Conservation (phyloP, 75 land plant genomes). For the Cunninghamia lanceolata region DNA sequence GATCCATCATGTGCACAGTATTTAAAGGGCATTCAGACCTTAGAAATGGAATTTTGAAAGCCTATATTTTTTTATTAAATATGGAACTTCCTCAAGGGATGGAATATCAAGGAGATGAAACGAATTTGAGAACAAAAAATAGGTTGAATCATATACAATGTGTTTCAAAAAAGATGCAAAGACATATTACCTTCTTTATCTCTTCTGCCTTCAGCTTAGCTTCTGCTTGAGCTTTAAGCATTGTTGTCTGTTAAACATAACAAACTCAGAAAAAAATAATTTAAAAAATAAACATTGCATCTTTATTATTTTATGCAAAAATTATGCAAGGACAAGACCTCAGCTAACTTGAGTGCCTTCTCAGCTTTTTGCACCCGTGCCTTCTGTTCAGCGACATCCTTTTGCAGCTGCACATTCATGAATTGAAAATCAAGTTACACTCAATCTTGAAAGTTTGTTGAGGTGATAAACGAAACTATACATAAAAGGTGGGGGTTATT, state of each 20-base stretch:
- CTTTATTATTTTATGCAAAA: neutral
- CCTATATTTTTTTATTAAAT: neutral
- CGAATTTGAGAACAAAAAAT: neutral
- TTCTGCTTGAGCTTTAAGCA: conserved; percentile 49
- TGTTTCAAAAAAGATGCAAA: neutral
- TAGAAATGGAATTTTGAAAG: neutral
- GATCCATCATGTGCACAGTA: too few species aligned
- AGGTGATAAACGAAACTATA: neutral
- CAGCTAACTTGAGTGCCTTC: conserved; percentile 51
- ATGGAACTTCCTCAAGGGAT: neutral
- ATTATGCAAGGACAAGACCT: conserved; percentile 25
- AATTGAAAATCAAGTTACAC: neutral
- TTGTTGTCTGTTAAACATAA: conserved; percentile 33
- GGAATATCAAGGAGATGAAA: neutral
- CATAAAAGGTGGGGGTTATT: neutral
- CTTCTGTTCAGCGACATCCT: conserved; percentile 50
- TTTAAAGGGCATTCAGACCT: too few species aligned
- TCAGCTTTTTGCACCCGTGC: conserved; percentile 39
- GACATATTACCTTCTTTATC: conserved; percentile 30
- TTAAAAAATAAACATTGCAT: neutral
- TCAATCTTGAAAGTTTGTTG: neutral
- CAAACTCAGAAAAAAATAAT: neutral
- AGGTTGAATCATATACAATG: neutral
- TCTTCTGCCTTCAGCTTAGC: conserved; percentile 31
- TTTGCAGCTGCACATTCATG: conserved; percentile 40